Conservation (phyloP, 441 rosid species). For the Brassica hybrid region DNA sequence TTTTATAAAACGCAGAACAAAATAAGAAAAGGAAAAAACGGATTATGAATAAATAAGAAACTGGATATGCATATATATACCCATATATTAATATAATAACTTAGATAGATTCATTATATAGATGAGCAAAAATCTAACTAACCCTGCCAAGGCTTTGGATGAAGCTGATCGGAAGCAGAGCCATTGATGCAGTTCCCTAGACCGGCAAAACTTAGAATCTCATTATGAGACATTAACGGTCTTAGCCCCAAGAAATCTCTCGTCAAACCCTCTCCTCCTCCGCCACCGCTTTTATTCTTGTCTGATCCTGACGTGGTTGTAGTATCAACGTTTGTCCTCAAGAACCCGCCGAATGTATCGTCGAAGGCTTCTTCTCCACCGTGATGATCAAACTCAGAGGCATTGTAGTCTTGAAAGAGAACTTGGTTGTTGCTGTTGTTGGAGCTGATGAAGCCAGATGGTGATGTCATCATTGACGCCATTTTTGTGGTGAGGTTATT, state of each 20-base stretch:
- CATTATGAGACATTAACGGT: conserved; percentile 65
- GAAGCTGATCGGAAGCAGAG: conserved; percentile 50
- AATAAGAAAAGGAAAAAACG: conserved; percentile 1
- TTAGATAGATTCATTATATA: conserved; percentile 11
- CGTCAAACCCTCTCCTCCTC: conserved; percentile 59
- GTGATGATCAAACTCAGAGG: conserved; percentile 12
- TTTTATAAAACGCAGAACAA: conserved; percentile 11
- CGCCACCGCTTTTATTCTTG: conserved; percentile 33
- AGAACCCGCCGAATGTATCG: conserved; percentile 52
- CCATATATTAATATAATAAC: conserved; percentile 14
- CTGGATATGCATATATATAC: conserved; percentile 14
- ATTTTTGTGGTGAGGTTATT: conserved; percentile 40
- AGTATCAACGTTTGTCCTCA: conserved; percentile 44
- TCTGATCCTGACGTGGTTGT: conserved; percentile 33
- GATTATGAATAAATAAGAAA: neutral
- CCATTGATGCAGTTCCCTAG: conserved; percentile 61
- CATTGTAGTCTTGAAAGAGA: conserved; percentile 40
- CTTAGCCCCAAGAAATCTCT: conserved; percentile 84
- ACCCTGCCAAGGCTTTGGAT: conserved; percentile 70
- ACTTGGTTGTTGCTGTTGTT: conserved; percentile 32
- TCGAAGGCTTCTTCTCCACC: conserved; percentile 49
- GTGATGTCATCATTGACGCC: conserved; percentile 45
- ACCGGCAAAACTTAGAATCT: conserved; percentile 71
- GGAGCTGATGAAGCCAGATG: conserved; percentile 29
- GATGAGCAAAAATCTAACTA: conserved; percentile 38